A percentile compares a stretch with the other conserved stretches of the same genome.
Conservation (phyloP, 2,329 filamentous ascomycete species). For the Blumeria graminis region DNA sequence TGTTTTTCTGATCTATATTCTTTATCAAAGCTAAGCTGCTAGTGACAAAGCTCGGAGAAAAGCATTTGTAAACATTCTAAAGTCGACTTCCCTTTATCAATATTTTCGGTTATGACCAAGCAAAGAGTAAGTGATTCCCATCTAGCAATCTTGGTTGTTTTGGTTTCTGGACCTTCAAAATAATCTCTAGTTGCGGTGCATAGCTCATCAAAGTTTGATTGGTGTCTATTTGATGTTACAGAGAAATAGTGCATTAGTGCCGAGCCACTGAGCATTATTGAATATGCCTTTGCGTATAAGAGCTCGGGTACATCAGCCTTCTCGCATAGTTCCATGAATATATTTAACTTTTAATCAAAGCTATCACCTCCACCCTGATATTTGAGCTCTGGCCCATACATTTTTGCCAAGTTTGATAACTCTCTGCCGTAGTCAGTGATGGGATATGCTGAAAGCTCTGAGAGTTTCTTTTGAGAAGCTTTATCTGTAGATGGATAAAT, state of each 20-base stretch:
- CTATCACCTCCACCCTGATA: not conserved
- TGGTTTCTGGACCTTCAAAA: not conserved
- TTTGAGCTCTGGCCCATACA: not conserved
- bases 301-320: not conserved
- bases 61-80: not conserved
- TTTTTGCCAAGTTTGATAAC: not conserved
- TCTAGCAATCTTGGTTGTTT: not conserved
- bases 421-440: not conserved
- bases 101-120: not conserved
- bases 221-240: not conserved
- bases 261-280: not conserved
- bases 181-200: not conserved
- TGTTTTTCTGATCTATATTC: not conserved
- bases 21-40: not conserved
- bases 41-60: not conserved
- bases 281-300: not conserved
- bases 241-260: not conserved
- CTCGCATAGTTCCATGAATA: not conserved
- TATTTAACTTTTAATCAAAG: not conserved
- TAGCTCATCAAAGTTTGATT: not conserved
- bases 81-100: not conserved
- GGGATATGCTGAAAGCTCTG: too few relatives aligned
- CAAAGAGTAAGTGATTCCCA: not conserved
- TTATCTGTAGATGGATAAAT: too few relatives aligned
- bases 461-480: too few relatives aligned